These are phyloP conservation scores for Sphaerulina vaccinii DNA, from an alignment of 2,329 filamentous ascomycete species.

Conservation along the genomic window DNA sequence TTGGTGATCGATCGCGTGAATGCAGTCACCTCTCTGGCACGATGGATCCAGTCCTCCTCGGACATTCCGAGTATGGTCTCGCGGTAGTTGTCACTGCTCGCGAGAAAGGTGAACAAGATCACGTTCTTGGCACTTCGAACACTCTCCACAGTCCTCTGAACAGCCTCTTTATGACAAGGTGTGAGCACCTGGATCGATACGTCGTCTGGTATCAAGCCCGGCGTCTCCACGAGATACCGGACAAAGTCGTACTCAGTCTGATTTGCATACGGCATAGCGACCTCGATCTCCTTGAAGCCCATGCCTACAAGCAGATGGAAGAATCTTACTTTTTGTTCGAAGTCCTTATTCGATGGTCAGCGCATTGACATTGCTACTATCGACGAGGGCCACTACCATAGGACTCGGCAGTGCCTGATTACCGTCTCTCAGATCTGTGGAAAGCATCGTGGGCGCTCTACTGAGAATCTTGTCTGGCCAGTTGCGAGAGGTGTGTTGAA, in stretches of 20 bases:
- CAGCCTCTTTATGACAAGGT: constrained; percentile 88
- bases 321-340: constrained; percentile 90
- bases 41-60: constrained; percentile 74
- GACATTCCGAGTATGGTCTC: constrained; percentile 85
- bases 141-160: constrained; percentile 83
- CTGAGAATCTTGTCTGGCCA: constrained; percentile 81
- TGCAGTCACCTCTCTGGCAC: constrained; percentile 81
- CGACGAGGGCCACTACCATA: constrained; percentile 70
- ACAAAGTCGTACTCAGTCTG: constrained; percentile 97
- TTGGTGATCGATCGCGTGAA: constrained; percentile 92
- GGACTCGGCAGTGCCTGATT: constrained; percentile 92
- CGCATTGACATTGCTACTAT: background rate
- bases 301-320: constrained; percentile 91
- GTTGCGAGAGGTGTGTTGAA: constrained; percentile 70
- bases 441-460: constrained; percentile 85
- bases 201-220: constrained; percentile 79
- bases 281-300: constrained; percentile 97
- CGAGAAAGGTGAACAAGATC: constrained; percentile 91
- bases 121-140: constrained; percentile 88
- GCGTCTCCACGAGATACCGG: constrained; percentile 78
- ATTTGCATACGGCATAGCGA: constrained; percentile 91
- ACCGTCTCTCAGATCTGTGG: constrained; percentile 83
- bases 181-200: constrained; percentile 90
- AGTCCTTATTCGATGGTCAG: background rate
- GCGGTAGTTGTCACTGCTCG: constrained; percentile 93